Conservation (phyloP, 495 filamentous ascomycete species). For the Paragyromitra xinjiangensis region DNA sequence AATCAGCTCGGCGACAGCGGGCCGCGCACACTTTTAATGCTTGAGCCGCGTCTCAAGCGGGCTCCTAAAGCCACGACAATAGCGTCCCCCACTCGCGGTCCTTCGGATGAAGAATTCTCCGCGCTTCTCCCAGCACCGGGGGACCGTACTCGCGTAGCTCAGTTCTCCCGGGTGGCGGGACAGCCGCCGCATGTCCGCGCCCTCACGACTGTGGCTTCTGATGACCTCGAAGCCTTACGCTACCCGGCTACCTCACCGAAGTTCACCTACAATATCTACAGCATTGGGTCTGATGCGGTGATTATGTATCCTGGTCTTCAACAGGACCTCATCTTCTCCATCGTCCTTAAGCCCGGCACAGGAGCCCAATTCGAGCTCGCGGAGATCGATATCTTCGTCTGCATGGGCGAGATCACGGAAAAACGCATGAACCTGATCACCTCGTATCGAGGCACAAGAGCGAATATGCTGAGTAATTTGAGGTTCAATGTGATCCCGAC, state of each 20-base stretch:
- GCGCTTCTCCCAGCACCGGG: slow-evolving; percentile 10
- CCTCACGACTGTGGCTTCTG: too few relatives aligned
- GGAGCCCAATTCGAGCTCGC: neutral
- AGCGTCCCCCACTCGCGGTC: neutral
- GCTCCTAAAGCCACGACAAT: neutral
- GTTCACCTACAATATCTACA: neutral
- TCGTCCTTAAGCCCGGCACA: neutral
- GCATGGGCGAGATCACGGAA: neutral
- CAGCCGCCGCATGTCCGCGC: too few relatives aligned
- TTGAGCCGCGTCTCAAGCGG: neutral
- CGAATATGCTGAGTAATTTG: slow-evolving; percentile 53
- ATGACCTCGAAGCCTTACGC: too few relatives aligned
- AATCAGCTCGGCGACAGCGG: neutral
- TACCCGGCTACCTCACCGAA: neutral
- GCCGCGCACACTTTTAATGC: neutral
- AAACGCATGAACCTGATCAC: neutral
- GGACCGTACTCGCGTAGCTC: too few relatives aligned
- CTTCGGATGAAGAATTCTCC: neutral
- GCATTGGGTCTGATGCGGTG: neutral
- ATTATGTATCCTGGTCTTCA: too few relatives aligned
- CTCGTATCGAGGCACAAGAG: slow-evolving; percentile 36
- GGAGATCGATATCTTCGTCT: neutral
- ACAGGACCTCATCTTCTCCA: slow-evolving; percentile 43
- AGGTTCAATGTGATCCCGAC: slow-evolving; percentile 47
- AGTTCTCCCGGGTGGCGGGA: too few relatives aligned